Conservation (phyloP, 2,329 filamentous ascomycete genomes). For the Fusarium duplospermum region DNA sequence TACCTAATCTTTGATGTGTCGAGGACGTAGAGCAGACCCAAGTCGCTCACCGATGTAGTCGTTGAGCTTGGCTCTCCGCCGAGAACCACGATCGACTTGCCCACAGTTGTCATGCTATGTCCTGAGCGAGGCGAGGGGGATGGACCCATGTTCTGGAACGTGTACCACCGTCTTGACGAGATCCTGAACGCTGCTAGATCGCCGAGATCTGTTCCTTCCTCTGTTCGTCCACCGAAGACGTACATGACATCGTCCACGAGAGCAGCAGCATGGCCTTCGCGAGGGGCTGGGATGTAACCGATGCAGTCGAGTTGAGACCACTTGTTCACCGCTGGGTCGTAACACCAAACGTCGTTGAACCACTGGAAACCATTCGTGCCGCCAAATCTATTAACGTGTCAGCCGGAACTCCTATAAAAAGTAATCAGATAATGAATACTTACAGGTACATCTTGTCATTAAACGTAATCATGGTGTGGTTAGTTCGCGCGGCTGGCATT, state of each 20-base stretch:
- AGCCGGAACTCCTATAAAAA: constrained; percentile 3
- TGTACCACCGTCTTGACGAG: constrained; percentile 93
- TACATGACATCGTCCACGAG: constrained; percentile 99
- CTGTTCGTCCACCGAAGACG: constrained; percentile 94
- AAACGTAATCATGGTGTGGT: constrained; percentile 91
- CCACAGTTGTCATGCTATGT: constrained; percentile 96
- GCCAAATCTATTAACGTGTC: constrained; percentile 75
- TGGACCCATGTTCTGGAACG: constrained; percentile 99
- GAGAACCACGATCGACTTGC: constrained; percentile 91
- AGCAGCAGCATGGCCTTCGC: constrained; percentile 94
- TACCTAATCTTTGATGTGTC: constrained; percentile 98
- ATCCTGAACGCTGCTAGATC: constrained; percentile 85
- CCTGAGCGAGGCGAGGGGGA: constrained; percentile 93
- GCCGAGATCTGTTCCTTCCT: constrained; percentile 91
- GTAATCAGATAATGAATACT: constrained; percentile 51
- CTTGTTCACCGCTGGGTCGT: constrained; percentile 82
- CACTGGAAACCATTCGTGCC: constrained; percentile 95
- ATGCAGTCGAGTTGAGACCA: constrained; percentile 96
- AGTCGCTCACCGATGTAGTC: constrained; percentile 81
- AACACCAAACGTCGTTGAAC: constrained; percentile 99
- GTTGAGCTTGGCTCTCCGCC: constrained; percentile 95
- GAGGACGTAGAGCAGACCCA: constrained; percentile 89
- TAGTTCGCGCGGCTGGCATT: constrained; percentile 89
- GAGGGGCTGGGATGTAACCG: constrained; percentile 92
- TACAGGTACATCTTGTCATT: constrained; percentile 95